A percentile compares a stretch with the other conserved stretches of the same genome.
Conservation (phyloP, 2,329 filamentous ascomycete species). For the Arthrobotrys conoides region DNA sequence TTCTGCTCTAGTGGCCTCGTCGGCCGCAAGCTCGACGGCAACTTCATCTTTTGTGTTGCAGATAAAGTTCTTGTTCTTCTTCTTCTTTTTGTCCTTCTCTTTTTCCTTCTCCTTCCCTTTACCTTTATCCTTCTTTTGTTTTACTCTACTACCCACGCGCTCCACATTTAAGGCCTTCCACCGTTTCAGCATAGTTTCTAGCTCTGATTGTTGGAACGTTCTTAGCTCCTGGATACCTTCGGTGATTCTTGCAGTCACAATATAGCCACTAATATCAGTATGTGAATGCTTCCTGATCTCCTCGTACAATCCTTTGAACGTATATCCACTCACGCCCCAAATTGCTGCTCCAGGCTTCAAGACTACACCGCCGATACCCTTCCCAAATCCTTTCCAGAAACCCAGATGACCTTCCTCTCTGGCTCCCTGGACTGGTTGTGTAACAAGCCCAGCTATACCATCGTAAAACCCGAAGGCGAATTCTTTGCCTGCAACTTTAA, state of each 20-base stretch:
- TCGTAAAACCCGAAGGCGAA: constrained; percentile 84
- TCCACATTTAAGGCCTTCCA: constrained; percentile 76
- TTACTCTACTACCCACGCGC: constrained; percentile 73
- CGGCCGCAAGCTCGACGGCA: constrained; percentile 29
- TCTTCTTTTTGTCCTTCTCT: constrained; percentile 37
- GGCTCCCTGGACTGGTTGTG: constrained; percentile 79
- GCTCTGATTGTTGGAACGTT: constrained; percentile 67
- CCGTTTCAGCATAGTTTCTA: constrained; percentile 70
- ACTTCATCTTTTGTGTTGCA: constrained; percentile 37
- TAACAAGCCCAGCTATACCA: constrained; percentile 84
- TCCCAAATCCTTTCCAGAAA: constrained; percentile 83
- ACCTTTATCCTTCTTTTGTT: constrained; percentile 66
- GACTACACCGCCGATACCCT: constrained; percentile 84
- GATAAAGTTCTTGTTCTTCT: constrained; percentile 60
- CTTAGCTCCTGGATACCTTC: constrained; percentile 80
- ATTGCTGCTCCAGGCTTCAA: constrained; percentile 84
- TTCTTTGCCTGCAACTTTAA: constrained; percentile 83
- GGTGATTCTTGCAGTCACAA: constrained; percentile 80
- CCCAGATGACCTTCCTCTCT: constrained; percentile 77
- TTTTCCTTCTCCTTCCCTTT: constrained; percentile 58
- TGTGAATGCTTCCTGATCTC: constrained; percentile 80
- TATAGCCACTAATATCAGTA: constrained; percentile 81
- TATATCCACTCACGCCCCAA: constrained; percentile 82
- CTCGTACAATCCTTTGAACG: constrained; percentile 85
- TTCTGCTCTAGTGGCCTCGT: constrained; percentile 38